Base-by-base conservation (phyloP, 345 rosid genomes). In the Hevea brasiliensis region DNA sequence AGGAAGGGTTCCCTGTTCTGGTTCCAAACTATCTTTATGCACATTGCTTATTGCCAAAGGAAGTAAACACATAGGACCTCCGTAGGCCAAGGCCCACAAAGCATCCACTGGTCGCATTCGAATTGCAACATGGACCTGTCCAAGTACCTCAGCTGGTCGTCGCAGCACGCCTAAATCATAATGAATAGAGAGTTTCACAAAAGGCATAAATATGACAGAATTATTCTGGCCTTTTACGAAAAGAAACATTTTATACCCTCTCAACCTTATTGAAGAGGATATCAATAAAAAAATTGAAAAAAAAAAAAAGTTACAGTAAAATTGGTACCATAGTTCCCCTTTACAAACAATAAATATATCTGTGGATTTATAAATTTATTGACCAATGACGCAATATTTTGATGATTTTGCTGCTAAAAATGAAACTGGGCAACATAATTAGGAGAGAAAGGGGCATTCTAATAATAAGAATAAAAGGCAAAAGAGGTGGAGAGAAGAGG, bases 61-160 rank as follows among this genome's bases (percentile, higher is more conserved):
- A 86, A 95, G 97, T 78, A 95, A 85, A 72, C 90, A 91, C 91
- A 96, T 79, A 76, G 99, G 98, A 57, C 99, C 99, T 68, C 99
- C 99, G 77, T 89, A 85, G 70, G 97, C 92, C 80, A 92, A 80
- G 54, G 99, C 99, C 99, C 99, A 93, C 70, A 96, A 78, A 72
- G 98, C 92, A 81, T 96, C 96, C 76, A 81, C 89, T 15, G 99
- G 88, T 76, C 90, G 86, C 87, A 86, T 88, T 85, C 98, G 88
- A 40, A 84, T 82, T 54, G 97, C 98, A 74, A 96, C 90, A 87
- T 91, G 94, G 51, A 93, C 97, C 86, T 96, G 99, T 83, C 99
- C 99, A 72, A 96, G 98, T 79, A 96, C 94, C 85, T 96, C 99
- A 61, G 93, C 99, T 42, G 98, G 99, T 70, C 99, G 85, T 64